Evolutionary conservation across 306 rosid species (phyloP).

Genomic region (Citrullus colocynthis): DNA sequence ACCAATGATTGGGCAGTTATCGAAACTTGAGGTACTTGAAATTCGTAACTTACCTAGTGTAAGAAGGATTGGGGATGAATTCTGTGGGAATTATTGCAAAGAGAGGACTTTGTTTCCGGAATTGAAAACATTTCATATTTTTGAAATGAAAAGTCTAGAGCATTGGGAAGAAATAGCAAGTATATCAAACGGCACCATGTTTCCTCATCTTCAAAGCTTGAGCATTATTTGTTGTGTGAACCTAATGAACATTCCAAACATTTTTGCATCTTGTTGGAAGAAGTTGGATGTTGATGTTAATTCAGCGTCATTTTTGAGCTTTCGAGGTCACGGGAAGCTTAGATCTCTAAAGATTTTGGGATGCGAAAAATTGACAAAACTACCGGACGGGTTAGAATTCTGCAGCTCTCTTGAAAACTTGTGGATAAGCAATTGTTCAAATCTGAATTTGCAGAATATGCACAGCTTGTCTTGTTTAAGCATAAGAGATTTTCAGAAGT

Average conservation of each 20-base stretch:
- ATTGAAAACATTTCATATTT: background rate
- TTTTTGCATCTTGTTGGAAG: background rate
- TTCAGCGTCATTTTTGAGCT: background rate
- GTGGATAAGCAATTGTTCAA: background rate
- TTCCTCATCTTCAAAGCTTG: background rate
- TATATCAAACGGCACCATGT: background rate
- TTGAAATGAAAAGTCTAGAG: background rate
- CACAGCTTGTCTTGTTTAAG: background rate
- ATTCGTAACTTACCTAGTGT: background rate
- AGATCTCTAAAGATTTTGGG: background rate
- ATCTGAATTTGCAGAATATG: background rate
- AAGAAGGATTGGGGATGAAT: background rate
- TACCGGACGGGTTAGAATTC: background rate
- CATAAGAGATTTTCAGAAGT: background rate
- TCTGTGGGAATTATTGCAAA: background rate
- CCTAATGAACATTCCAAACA: background rate
- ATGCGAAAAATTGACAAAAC: background rate
- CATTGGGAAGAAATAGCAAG: background rate
- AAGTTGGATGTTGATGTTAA: background rate
- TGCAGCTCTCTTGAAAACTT: background rate
- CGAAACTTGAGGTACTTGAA: background rate
- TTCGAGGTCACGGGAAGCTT: background rate
- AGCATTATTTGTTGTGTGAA: background rate
- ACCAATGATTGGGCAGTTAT: background rate
- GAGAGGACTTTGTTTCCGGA: background rate